Percentiles rank a stretch among this genome's conserved stretches.
Evolutionary conservation across 257 asterid species (phyloP).

Genomic region (Mentha longifolia): DNA sequence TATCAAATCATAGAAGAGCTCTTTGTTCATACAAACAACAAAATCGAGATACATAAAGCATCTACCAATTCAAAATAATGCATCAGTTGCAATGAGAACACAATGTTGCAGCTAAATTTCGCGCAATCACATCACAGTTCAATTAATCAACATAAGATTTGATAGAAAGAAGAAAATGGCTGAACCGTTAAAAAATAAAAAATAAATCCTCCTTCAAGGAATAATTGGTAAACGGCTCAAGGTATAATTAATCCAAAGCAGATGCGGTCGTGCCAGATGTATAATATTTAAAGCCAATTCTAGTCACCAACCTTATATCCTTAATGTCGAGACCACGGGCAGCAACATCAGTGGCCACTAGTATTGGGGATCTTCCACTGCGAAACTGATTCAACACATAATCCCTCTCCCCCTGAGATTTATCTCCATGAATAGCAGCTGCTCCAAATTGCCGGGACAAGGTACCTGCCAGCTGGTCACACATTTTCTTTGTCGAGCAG

Average conservation of each 20-base stretch:
- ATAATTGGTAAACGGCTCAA: not conserved
- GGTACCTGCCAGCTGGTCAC: conserved; percentile 80
- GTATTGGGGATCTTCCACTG: conserved; percentile 81
- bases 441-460: conserved; percentile 82
- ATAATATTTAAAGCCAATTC: not conserved
- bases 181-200: not conserved
- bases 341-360: conserved; percentile 99
- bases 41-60: not conserved
- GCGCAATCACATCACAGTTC: not conserved
- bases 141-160: not conserved
- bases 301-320: conserved; percentile 77
- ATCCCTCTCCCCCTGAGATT: conserved; percentile 96
- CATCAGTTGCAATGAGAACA: not conserved
- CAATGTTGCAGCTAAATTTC: not conserved
- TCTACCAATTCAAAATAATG: not conserved
- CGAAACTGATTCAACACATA: conserved; percentile 87
- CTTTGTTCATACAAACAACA: not conserved
- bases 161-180: not conserved
- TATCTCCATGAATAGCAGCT: conserved; percentile 97
- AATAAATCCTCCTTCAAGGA: conserved; percentile 3
- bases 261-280: not conserved
- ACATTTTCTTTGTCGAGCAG: conserved; percentile 97
- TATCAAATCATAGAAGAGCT: not conserved
- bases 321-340: conserved; percentile 98
- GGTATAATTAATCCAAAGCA: not conserved